Conservation (phyloP, 768 basidiomycete species). For the Hygrocybe coccinea region DNA sequence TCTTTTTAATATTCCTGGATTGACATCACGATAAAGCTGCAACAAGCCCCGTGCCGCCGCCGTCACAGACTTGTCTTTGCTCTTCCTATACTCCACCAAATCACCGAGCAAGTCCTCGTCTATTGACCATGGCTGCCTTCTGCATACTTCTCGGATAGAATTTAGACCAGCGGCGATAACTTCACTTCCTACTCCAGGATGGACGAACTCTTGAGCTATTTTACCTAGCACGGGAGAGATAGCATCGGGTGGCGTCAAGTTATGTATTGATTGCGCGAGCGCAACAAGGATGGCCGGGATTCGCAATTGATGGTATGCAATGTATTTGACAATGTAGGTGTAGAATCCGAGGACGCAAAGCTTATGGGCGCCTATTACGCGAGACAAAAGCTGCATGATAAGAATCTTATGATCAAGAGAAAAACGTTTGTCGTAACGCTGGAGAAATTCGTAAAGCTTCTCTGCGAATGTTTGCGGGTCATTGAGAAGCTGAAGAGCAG, state of each 20-base stretch:
- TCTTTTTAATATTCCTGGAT: constrained; percentile 85
- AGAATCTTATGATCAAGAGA: constrained; percentile 96
- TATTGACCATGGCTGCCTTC: constrained; percentile 95
- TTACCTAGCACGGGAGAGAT: constrained; percentile 86
- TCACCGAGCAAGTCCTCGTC: constrained; percentile 91
- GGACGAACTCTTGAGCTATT: constrained; percentile 92
- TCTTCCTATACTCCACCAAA: constrained; percentile 91
- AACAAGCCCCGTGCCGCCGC: constrained; percentile 85
- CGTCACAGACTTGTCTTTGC: constrained; percentile 87
- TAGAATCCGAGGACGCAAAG: constrained; percentile 93
- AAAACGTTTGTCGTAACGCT: constrained; percentile 87
- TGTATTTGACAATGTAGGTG: constrained; percentile 91
- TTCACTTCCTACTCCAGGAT: constrained; percentile 93
- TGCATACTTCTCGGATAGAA: constrained; percentile 89
- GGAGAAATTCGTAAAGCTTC: constrained; percentile 82
- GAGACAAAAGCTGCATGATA: constrained; percentile 92
- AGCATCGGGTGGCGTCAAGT: constrained; percentile 90
- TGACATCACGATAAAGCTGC: constrained; percentile 91
- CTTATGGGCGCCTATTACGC: constrained; percentile 90
- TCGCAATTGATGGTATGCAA: constrained; percentile 85
- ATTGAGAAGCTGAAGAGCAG: constrained; percentile 85
- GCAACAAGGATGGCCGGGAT: constrained; percentile 91
- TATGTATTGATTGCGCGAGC: constrained; percentile 92
- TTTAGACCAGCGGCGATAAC: constrained; percentile 97
- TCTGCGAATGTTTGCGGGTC: constrained; percentile 96